A percentile compares a stretch with the other conserved stretches of the same genome.
Evolutionary conservation across 257 asterid genomes (phyloP).

Genomic region (Ophiorrhiza pumila): DNA sequence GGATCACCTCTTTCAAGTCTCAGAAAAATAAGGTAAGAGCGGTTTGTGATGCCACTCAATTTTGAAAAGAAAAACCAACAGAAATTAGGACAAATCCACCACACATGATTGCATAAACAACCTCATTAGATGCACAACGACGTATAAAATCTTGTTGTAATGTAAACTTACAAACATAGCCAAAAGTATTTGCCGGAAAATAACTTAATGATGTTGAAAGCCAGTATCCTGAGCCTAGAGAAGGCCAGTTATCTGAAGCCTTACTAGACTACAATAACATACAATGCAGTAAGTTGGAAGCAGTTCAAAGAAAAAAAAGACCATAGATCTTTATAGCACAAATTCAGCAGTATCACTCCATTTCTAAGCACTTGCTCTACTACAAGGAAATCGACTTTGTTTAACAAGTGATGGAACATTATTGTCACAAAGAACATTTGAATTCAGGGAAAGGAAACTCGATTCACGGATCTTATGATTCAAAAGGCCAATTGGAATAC

Average conservation of each 20-base stretch:
- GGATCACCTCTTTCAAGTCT: too few species aligned
- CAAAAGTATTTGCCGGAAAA: too few species aligned
- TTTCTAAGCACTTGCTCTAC: not conserved
- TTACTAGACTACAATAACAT: not conserved
- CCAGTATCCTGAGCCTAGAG: not conserved
- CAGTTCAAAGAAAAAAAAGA: not conserved
- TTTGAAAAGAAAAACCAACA: too few species aligned
- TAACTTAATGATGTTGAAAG: too few species aligned
- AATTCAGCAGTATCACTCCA: not conserved
- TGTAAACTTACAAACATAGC: too few species aligned
- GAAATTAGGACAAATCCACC: too few species aligned
- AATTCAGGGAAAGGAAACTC: constrained; percentile 3
- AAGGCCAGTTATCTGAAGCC: not conserved
- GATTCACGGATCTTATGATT: constrained; percentile 28
- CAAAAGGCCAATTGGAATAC: constrained; percentile 75
- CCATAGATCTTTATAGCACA: constrained; percentile 6
- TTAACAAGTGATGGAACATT: constrained; percentile 32
- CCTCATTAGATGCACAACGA: too few species aligned
- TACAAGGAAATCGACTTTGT: constrained; percentile 25
- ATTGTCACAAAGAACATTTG: constrained; percentile 27
- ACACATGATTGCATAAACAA: too few species aligned
- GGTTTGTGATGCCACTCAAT: too few species aligned
- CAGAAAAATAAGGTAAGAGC: too few species aligned
- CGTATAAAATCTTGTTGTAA: too few species aligned
- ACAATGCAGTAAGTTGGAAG: not conserved